phyloP scores from a whole-genome alignment of 2,329 filamentous ascomycete genomes.

The Periconia macrospinosa region DNA sequence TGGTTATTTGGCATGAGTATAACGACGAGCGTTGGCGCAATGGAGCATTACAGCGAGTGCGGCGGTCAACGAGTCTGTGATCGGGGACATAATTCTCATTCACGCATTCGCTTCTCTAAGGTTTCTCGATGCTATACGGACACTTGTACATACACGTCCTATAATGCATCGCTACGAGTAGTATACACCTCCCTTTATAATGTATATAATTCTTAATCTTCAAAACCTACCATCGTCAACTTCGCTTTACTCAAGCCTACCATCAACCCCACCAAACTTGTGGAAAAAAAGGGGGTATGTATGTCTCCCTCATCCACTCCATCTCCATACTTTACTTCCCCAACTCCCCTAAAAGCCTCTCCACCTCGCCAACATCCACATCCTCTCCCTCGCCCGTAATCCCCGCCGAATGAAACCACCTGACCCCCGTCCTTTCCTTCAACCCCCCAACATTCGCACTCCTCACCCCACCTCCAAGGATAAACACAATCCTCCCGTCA shows the following conservation, averaged over 20 bases:
- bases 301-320: too few relatives aligned
- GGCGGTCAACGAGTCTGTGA: too few relatives aligned
- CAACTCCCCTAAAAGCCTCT: constrained; percentile 8
- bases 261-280: too few relatives aligned
- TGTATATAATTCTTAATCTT: background rate
- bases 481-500: constrained; percentile 44
- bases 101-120: background rate
- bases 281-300: too few relatives aligned
- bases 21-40: too few relatives aligned
- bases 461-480: constrained; percentile 56
- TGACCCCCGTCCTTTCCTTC: constrained; percentile 26
- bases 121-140: background rate
- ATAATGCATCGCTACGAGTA: background rate
- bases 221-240: background rate
- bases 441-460: constrained; percentile 46
- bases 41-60: too few relatives aligned
- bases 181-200: background rate
- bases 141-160: constrained; percentile 16
- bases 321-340: background rate
- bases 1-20: background rate
- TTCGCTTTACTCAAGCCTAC: background rate
- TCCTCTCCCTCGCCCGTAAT: constrained; percentile 34
- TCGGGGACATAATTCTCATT: too few relatives aligned
- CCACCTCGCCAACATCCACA: constrained; percentile 33
- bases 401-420: constrained; percentile 51